Conservation (phyloP, 2,329 filamentous ascomycete species). For the Penicillium sp. region DNA sequence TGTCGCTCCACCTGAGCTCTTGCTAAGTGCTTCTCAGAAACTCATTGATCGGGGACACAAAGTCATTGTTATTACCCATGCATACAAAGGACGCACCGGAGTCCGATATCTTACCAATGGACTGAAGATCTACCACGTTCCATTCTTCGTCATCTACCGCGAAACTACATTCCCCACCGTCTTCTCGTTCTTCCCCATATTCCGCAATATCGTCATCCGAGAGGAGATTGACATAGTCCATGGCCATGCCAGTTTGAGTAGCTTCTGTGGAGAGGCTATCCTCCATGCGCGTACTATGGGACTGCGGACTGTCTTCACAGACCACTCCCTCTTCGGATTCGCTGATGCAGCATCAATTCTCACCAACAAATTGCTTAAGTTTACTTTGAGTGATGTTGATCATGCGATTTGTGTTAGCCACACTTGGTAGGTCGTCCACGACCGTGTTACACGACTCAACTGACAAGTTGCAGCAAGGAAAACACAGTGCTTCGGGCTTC, state of each 20-base stretch:
- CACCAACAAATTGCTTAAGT: slow-evolving; percentile 96
- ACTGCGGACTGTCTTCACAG: slow-evolving; percentile 90
- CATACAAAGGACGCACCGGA: slow-evolving; percentile 85
- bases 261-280: slow-evolving; percentile 90
- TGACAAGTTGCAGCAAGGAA: slow-evolving; percentile 67
- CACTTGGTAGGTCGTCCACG: slow-evolving; percentile 67
- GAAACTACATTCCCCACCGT: slow-evolving; percentile 92
- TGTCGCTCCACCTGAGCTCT: slow-evolving; percentile 2
- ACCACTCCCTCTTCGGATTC: slow-evolving; percentile 96
- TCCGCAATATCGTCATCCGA: slow-evolving; percentile 90
- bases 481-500: slow-evolving; percentile 95
- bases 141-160: slow-evolving; percentile 93
- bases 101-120: slow-evolving; percentile 96
- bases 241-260: slow-evolving; percentile 92
- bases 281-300: slow-evolving; percentile 96
- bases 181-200: slow-evolving; percentile 98
- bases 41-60: slow-evolving; percentile 97
- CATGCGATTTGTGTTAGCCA: slow-evolving; percentile 98
- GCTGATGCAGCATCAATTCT: slow-evolving; percentile 94
- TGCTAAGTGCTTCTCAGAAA: slow-evolving; percentile 54
- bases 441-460: background rate
- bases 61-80: slow-evolving; percentile 95
- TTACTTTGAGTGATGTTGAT: slow-evolving; percentile 91
- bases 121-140: slow-evolving; percentile 96
- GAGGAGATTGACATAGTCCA: slow-evolving; percentile 97